Base-by-base conservation (phyloP, 495 filamentous ascomycete species). In the Lophiotrema nucula region DNA sequence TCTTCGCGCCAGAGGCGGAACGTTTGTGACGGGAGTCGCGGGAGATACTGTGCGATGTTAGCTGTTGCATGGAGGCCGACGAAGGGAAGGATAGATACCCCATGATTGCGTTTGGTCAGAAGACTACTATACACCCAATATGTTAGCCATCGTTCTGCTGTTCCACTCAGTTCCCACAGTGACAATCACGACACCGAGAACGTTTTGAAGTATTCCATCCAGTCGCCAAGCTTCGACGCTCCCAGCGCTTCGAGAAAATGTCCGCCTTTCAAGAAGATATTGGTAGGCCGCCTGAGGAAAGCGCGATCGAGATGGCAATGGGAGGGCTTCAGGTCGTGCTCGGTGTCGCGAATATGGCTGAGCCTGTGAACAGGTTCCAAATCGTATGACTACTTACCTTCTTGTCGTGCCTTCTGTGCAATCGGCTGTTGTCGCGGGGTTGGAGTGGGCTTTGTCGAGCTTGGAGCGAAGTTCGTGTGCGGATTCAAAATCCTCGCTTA, bases 1-100 rank as follows among this genome's bases (percentile, higher is more conserved):
- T 85, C 88, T 96, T 97, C 68, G 92, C 92, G 81, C 92, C 92
- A 70, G 92, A 90, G 76, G 89, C 89, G 77, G 88, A 88, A 80
- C 92, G 91, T 88, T 97, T 97, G 85, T 97, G 92, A 81, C 92
- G 89, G 71, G 90, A 95, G 79, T 97, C 92, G 77, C 92, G 88
- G 79, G 92, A 96, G 79, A 97, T 97, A 97, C 73, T 75, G 62
- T 0, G 39, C 42, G 28, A 24, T 25, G 61, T 74, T 47, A 72
- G 70, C 62, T 25, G 18, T 15, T 37, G 43, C 27, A 37, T 37
- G 13, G 18, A 19, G 35, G 25, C 45, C 43, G 26, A 33, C 22
- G 42, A 46, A 49, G 38, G 35, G 22, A 8, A 27, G 56, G 33
- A 49, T 54, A 53, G 60, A 62, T 70, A 75, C 72, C 92, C 92